phyloP scores from a whole-genome alignment of 805 yeast species.

The Candida xyloterini region DNA sequence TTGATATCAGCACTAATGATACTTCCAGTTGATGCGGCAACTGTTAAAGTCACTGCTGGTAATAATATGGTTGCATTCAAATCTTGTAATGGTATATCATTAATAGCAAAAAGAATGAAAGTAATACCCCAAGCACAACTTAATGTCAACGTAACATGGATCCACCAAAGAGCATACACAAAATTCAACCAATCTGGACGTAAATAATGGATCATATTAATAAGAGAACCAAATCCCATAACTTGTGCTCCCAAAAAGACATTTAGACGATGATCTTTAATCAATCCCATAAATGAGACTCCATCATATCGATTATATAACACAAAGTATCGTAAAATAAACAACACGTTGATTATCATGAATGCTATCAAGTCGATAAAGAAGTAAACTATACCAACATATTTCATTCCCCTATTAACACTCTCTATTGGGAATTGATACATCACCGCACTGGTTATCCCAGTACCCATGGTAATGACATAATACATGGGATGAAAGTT shows the following conservation, averaged over 20 bases:
- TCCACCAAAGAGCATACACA: slow-evolving; percentile 72
- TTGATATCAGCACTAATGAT: slow-evolving; percentile 41
- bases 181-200: slow-evolving; percentile 43
- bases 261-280: slow-evolving; percentile 44
- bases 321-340: slow-evolving; percentile 38
- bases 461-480: slow-evolving; percentile 82
- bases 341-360: slow-evolving; percentile 40
- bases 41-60: slow-evolving; percentile 80
- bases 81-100: slow-evolving; percentile 32
- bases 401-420: slow-evolving; percentile 25
- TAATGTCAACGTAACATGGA: slow-evolving; percentile 52
- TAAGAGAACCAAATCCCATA: slow-evolving; percentile 73
- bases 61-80: slow-evolving; percentile 60
- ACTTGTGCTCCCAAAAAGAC: slow-evolving; percentile 75
- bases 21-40: slow-evolving; percentile 70
- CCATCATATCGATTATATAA: slow-evolving; percentile 29
- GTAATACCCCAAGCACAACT: slow-evolving; percentile 60
- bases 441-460: slow-evolving; percentile 63
- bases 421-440: slow-evolving; percentile 64
- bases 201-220: slow-evolving; percentile 51
- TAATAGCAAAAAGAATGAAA: slow-evolving; percentile 43
- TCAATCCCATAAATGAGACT: slow-evolving; percentile 24
- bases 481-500: slow-evolving; percentile 56
- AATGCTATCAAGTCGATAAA: slow-evolving; percentile 52
- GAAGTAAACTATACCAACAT: slow-evolving; percentile 60